Conservation (phyloP, 1,284 basidiomycete genomes). For the Heterobasidion occidentale region DNA sequence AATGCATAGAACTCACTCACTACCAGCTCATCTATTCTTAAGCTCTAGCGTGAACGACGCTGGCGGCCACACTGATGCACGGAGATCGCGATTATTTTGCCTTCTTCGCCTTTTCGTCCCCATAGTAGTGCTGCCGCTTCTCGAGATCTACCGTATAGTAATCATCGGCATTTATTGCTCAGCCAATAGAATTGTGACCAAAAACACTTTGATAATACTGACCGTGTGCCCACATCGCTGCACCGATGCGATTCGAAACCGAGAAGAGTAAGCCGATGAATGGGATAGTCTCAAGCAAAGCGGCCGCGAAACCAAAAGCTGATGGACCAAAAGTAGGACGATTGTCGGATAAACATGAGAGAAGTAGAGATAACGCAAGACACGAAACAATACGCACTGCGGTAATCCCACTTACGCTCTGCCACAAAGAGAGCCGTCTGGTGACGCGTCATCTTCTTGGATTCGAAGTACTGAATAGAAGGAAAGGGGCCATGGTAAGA, state of each 20-base stretch:
- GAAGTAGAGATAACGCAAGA: neutral
- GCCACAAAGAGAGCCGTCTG: conserved; percentile 73
- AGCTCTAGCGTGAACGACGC: too few relatives aligned
- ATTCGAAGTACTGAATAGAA: conserved; percentile 54
- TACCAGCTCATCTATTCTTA: too few relatives aligned
- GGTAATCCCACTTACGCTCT: conserved; percentile 83
- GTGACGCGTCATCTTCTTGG: conserved; percentile 69
- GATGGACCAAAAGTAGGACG: neutral
- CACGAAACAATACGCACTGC: conserved; percentile 35
- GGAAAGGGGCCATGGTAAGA: neutral
- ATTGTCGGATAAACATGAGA: neutral
- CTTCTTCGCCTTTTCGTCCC: conserved; percentile 16
- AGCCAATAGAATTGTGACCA: neutral
- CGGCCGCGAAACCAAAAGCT: conserved; percentile 80
- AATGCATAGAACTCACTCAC: too few relatives aligned
- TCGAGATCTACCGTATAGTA: conserved; percentile 49
- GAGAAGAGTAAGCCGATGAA: conserved; percentile 75
- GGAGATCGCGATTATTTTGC: neutral
- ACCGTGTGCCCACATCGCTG: conserved; percentile 90
- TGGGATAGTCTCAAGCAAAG: conserved; percentile 71
- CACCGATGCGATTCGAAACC: conserved; percentile 80
- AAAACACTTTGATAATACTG: conserved; percentile 14
- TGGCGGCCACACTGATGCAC: too few relatives aligned
- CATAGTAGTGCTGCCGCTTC: conserved; percentile 69
- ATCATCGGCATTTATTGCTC: neutral